Conservation (phyloP, 1,284 basidiomycete species). For the Trametes pubescens region DNA sequence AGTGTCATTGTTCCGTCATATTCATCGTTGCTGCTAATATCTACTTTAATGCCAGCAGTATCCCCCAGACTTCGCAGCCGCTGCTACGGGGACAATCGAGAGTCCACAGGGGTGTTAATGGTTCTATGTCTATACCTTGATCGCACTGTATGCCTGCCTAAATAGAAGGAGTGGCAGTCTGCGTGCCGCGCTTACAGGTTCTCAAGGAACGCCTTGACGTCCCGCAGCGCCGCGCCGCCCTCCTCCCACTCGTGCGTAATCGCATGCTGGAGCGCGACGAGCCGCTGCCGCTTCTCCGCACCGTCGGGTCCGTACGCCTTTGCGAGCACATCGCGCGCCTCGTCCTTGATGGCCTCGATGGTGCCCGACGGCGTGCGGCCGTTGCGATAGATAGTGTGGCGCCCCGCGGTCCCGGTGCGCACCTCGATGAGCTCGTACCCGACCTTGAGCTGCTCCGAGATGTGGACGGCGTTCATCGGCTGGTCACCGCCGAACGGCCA, state of each 20-base stretch:
- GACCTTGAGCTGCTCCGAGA: conserved; percentile 31
- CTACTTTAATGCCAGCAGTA: too few relatives aligned
- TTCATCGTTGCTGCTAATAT: too few relatives aligned
- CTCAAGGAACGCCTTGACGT: conserved; percentile 5
- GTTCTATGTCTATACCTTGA: too few relatives aligned
- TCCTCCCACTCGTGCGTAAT: conserved; percentile 23
- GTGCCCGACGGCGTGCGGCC: conserved; percentile 26
- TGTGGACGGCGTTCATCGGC: conserved; percentile 35
- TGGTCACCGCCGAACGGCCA: conserved; percentile 40
- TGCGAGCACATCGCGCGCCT: conserved; percentile 25
- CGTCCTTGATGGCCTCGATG: conserved; percentile 29
- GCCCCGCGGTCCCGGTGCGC: conserved; percentile 28
- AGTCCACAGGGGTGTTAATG: too few relatives aligned
- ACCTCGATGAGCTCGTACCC: conserved; percentile 41
- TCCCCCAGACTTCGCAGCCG: too few relatives aligned
- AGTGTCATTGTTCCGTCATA: too few relatives aligned
- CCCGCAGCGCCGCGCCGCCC: conserved; percentile 10
- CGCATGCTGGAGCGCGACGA: conserved; percentile 18
- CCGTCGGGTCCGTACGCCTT: conserved; percentile 35
- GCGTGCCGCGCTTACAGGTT: too few relatives aligned
- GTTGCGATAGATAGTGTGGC: conserved; percentile 32
- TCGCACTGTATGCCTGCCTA: too few relatives aligned
- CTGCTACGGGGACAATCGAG: too few relatives aligned
- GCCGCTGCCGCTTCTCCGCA: conserved; percentile 27
- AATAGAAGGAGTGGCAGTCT: too few relatives aligned